phyloP scores from a whole-genome alignment of 257 asterid species.

The Nicotiana tomentosiformis region DNA sequence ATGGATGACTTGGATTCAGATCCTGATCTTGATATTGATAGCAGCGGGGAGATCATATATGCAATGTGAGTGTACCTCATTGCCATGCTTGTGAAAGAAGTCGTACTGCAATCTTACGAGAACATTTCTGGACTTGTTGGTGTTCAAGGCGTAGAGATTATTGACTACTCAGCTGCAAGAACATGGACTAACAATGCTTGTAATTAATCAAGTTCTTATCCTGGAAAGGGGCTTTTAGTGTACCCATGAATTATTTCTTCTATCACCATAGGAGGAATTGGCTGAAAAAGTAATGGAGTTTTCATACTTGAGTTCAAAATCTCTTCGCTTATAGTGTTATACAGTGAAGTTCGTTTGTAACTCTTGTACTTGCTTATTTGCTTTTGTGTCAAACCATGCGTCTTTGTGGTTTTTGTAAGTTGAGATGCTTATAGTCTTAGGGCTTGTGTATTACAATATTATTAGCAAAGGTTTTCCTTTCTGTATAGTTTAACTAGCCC shows the following conservation, averaged over 20 bases:
- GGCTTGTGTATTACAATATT: not conserved
- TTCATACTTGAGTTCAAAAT: not conserved
- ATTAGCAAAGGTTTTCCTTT: not conserved
- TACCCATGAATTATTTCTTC: not conserved
- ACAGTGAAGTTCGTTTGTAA: not conserved
- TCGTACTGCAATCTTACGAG: not conserved
- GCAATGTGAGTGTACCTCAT: slow-evolving; percentile 46
- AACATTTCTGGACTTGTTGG: not conserved
- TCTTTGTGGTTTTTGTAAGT: not conserved
- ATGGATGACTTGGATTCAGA: slow-evolving; percentile 83
- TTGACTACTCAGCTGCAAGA: not conserved
- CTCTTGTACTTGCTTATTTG: not conserved
- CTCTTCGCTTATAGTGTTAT: not conserved
- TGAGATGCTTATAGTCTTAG: not conserved
- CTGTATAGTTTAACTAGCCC: not conserved
- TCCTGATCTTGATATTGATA: slow-evolving; percentile 87
- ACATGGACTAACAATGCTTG: not conserved
- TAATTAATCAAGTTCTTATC: slow-evolving; percentile 3
- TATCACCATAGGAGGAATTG: not conserved
- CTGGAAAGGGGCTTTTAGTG: not conserved
- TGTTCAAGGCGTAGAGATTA: not conserved
- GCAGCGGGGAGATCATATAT: slow-evolving; percentile 93
- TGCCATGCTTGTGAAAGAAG: not conserved
- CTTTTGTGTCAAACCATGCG: not conserved
- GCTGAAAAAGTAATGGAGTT: not conserved